Conservation (phyloP, 306 rosid species). For the Mimosa bimucronata region DNA sequence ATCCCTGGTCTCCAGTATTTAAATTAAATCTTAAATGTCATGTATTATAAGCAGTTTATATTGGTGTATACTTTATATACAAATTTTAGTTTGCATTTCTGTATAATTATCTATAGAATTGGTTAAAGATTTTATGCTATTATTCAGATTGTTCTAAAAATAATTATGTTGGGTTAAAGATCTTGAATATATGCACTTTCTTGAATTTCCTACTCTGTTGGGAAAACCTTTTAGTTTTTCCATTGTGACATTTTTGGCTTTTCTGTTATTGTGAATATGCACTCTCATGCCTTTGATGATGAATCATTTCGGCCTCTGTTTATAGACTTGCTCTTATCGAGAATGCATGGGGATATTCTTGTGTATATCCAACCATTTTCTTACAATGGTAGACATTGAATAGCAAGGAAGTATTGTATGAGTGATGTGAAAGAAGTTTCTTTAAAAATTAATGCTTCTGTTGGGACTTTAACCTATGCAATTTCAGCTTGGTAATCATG, state of each 20-base stretch:
- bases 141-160: neutral
- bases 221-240: slow-evolving; percentile 15
- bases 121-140: slow-evolving; percentile 11
- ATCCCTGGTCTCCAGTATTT: neutral
- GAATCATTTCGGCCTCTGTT: slow-evolving; percentile 25
- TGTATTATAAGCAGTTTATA: neutral
- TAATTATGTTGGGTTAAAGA: neutral
- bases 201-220: slow-evolving; percentile 13
- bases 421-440: neutral
- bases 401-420: neutral
- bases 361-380: neutral
- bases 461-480: slow-evolving; percentile 20
- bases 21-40: too few species aligned
- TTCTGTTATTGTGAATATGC: slow-evolving; percentile 28
- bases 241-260: slow-evolving; percentile 20
- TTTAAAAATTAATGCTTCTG: neutral
- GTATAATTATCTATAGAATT: slow-evolving; percentile 28
- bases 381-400: neutral
- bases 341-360: slow-evolving; percentile 33
- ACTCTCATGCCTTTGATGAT: slow-evolving; percentile 5
- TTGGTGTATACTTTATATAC: slow-evolving; percentile 17
- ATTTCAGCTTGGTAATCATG: slow-evolving; percentile 83
- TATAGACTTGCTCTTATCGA: slow-evolving; percentile 30
- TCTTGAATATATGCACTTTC: slow-evolving; percentile 24
- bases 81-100: neutral